Conservation (phyloP, 148 eudicot genomes). For the Bassia scoparia region DNA sequence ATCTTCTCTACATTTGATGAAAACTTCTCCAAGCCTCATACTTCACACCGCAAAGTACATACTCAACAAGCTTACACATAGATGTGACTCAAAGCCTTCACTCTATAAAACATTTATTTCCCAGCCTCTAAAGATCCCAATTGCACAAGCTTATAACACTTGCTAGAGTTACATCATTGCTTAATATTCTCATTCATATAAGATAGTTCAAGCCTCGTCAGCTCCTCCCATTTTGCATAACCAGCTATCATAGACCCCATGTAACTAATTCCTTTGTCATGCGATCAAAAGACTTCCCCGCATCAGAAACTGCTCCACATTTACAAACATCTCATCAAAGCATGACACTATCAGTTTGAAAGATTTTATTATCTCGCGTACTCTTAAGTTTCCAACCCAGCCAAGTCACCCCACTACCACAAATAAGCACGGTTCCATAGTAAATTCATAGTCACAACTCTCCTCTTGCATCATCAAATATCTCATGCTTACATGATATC, state of each 20-base stretch:
- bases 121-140: slow-evolving; percentile 51
- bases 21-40: slow-evolving; percentile 42
- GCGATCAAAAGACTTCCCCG: slow-evolving; percentile 47
- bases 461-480: slow-evolving; percentile 51
- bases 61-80: slow-evolving; percentile 45
- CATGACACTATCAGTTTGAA: slow-evolving; percentile 45
- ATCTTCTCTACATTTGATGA: slow-evolving; percentile 40
- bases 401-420: slow-evolving; percentile 51
- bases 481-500: slow-evolving; percentile 45
- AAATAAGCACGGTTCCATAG: slow-evolving; percentile 42
- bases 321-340: slow-evolving; percentile 56
- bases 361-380: slow-evolving; percentile 39
- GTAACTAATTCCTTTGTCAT: slow-evolving; percentile 50
- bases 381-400: slow-evolving; percentile 43
- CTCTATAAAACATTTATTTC: slow-evolving; percentile 39
- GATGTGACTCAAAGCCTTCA: slow-evolving; percentile 32
- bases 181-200: slow-evolving; percentile 37
- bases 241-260: slow-evolving; percentile 67
- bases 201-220: slow-evolving; percentile 48
- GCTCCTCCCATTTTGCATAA: slow-evolving; percentile 56
- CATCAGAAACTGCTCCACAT: slow-evolving; percentile 55
- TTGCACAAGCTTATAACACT: slow-evolving; percentile 57
- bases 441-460: slow-evolving; percentile 39
- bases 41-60: slow-evolving; percentile 59
- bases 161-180: slow-evolving; percentile 52